phyloP scores from a whole-genome alignment of 768 basidiomycete genomes.

The Strobilomyces confusus region DNA sequence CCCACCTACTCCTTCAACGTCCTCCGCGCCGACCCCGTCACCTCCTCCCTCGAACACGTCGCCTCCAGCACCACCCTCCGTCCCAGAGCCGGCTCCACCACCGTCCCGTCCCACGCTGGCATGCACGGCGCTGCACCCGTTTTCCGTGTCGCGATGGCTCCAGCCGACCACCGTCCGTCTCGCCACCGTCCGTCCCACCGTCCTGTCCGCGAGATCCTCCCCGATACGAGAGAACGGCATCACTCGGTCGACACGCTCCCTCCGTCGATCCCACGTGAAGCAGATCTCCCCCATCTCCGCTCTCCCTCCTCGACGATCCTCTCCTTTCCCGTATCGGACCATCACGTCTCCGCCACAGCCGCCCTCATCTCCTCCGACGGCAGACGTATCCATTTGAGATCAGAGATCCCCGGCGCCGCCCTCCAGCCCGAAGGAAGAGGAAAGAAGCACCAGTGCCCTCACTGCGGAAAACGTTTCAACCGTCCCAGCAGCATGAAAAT shows the following conservation, averaged over 20 bases:
- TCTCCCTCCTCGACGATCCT: conserved; percentile 31
- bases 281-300: conserved; percentile 29
- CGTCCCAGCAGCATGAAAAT: conserved; percentile 40
- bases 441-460: conserved; percentile 36
- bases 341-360: conserved; percentile 20
- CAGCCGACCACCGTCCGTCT: conserved; percentile 14
- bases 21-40: conserved; percentile 40
- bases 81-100: conserved; percentile 23
- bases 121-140: conserved; percentile 34
- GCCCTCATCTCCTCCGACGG: conserved; percentile 28
- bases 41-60: conserved; percentile 41
- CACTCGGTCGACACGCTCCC: conserved; percentile 18
- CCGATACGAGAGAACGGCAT: conserved; percentile 25
- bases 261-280: conserved; percentile 30
- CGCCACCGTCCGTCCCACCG: conserved; percentile 20
- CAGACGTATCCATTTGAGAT: conserved; percentile 28
- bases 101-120: conserved; percentile 15
- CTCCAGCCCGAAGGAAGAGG: conserved; percentile 31
- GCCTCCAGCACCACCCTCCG: conserved; percentile 40
- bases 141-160: conserved; percentile 36
- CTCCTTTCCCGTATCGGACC: conserved; percentile 33
- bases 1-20: conserved; percentile 40
- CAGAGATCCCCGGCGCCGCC: conserved; percentile 24
- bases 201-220: conserved; percentile 22
- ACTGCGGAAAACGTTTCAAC: conserved; percentile 40